Base-by-base conservation (phyloP, 768 basidiomycete genomes). In the Strobilomyces dryophilus region DNA sequence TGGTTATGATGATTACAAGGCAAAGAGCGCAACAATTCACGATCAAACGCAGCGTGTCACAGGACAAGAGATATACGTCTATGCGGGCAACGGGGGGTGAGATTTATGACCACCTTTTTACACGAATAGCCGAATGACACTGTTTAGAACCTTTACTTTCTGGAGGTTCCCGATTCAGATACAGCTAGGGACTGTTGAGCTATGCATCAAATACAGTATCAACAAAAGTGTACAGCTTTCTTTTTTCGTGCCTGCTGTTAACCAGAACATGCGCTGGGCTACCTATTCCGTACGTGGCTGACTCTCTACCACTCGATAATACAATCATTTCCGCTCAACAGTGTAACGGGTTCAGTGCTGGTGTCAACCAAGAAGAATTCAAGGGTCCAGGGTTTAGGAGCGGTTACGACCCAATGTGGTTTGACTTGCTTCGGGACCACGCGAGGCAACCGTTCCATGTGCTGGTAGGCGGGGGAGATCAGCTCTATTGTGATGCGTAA, bases 381-480 rank as follows among this genome's bases (percentile, higher is more conserved):
- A 79, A 82, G 37, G 84, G 87, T 4, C 87, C 88, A 9, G 88
- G 89, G 0, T 95, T 84, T 63, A 83, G 78, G 56, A 84, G 73
- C 45, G 92, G 91, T 0, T 92, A 88, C 60, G 94, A 95, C 66
- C 92, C 92, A 8, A 82, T 98, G 11, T 99, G 95, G 95, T 77
- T 84, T 55, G 95, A 99, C 71, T 72, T 99, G n/a, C 79, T 98
- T 24, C 73, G 81, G 40, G 85, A 88, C 61, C 97, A 98, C 61
- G 76, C 79, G 2, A 79, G 83, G 62, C 73, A 75, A 52, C 94
- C 95, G 0, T 93, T 93, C 66, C 95, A 99, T 63, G 82, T 77
- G n/a, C 76, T 98, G 34, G 85, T 97, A 7, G 95, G 95, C 17
- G 95, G 95, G 18, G 93, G 94, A 11, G 93, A 95, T 67, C 94